phyloP scores from a whole-genome alignment of 805 yeast genomes.

The Candida wancherniae region DNA sequence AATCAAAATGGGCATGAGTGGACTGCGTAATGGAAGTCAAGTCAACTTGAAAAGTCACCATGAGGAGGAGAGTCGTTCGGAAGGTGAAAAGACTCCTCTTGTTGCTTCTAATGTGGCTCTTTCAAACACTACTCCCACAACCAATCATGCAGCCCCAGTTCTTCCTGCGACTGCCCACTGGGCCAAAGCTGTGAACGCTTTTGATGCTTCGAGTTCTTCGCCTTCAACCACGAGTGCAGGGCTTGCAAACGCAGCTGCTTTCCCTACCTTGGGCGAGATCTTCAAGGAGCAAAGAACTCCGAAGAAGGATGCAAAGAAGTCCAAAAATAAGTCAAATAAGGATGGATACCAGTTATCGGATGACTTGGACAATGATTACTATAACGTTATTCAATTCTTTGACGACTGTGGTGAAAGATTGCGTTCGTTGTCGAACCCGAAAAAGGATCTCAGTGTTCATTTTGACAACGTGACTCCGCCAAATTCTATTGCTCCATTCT shows the following conservation, averaged over 20 bases:
- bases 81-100: slow-evolving; percentile 7
- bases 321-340: slow-evolving; percentile 29
- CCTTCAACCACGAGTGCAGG: slow-evolving; percentile 35
- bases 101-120: slow-evolving; percentile 3
- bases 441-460: slow-evolving; percentile 37
- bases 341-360: slow-evolving; percentile 37
- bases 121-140: slow-evolving; percentile 7
- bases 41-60: slow-evolving; percentile 12
- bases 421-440: slow-evolving; percentile 31
- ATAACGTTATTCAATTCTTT: slow-evolving; percentile 42
- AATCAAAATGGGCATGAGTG: slow-evolving; percentile 50
- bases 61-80: slow-evolving; percentile 12
- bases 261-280: slow-evolving; percentile 55
- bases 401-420: slow-evolving; percentile 44
- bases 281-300: slow-evolving; percentile 34
- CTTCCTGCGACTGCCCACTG: slow-evolving; percentile 53
- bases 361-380: slow-evolving; percentile 46
- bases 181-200: slow-evolving; percentile 22
- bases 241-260: slow-evolving; percentile 47
- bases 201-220: slow-evolving; percentile 28
- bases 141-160: slow-evolving; percentile 31
- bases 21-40: slow-evolving; percentile 17
- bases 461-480: slow-evolving; percentile 27
- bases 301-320: slow-evolving; percentile 26
- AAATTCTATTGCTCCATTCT: slow-evolving; percentile 38